Evolutionary conservation across 164 flowering plant genomes (phyloP), one percentile per base, ranked within the genome.

Genomic region (Annona squamosa): DNA sequence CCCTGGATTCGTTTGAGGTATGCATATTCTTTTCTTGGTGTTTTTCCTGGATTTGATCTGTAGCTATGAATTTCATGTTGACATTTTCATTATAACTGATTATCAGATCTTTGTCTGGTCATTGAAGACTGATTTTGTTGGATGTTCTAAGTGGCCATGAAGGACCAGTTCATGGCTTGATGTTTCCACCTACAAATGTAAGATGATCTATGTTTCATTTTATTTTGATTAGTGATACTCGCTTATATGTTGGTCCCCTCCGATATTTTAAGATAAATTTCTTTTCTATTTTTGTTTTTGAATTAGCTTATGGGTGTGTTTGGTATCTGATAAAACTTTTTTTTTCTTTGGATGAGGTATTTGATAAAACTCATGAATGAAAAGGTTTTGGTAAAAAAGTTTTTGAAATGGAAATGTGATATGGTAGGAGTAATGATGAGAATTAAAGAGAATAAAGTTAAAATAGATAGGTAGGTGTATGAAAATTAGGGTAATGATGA

Each of bases 1-100:
- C 99, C 76, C 84, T 91, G 52, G 99, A 96, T 84, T 91, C 91
- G 3, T 96, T 93, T 77, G 98, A 96, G 97, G 99, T 95, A 78
- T 43, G 45, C 48, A n/a, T 9, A 48, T 52, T 6, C 44, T 41
- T 67, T 5, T 48, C 67, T 44, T 19, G 12, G 26, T n/a, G n/a
- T 70, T 46, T 71, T 6, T 62, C 42, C 10, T 9, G 46, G 16
- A 44, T 66, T 66, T 2, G n/a, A 66, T 44, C 37, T 62, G 37
- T 19, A 7, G 63, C 10, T 3, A 47, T 13, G 69, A 37, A 62
- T n/a, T 9, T 68, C 47, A 76, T 79, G 70, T 79, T 18, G 16
- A 43, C 46, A 13, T 13, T 61, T 16, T 70, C 56, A 73, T 44
- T 41, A 10, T 37, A 43, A n/a, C 46, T 67, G 3, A 42, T 65